These are phyloP conservation scores for Colletotrichum somersetense DNA, from an alignment of 2,329 filamentous ascomycete genomes.

Conservation along the genomic window DNA sequence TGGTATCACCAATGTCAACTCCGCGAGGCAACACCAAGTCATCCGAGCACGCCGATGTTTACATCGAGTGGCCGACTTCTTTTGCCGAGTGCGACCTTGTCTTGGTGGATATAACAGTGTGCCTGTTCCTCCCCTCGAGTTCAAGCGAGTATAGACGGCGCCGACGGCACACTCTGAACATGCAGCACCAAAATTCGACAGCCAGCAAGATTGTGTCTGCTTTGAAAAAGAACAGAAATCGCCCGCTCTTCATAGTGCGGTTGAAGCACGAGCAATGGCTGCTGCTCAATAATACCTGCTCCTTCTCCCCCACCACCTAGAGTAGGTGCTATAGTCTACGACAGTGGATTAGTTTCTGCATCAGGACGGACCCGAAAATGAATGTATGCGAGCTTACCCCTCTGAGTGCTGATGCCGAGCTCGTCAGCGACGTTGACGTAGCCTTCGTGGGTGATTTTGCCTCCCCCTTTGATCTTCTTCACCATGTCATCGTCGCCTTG, in stretches of 20 bases:
- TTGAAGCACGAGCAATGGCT: not conserved
- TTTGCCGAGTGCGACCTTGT: not conserved
- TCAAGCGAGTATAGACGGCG: not conserved
- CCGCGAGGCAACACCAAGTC: not conserved
- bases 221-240: not conserved
- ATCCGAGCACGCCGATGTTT: no score
- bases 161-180: not conserved
- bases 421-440: conserved; percentile 70
- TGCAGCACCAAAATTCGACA: not conserved
- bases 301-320: not conserved
- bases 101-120: not conserved
- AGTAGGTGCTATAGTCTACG: not conserved
- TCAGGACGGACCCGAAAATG: not conserved
- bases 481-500: conserved; percentile 59
- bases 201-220: not conserved
- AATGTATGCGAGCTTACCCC: not conserved
- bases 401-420: not conserved
- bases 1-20: not conserved
- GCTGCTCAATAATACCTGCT: not conserved
- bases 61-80: no score
- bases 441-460: conserved; percentile 61
- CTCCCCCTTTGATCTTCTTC: conserved; percentile 58
- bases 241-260: not conserved
- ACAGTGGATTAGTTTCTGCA: not conserved
- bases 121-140: not conserved